Percentiles rank a stretch among this genome's conserved stretches.
Evolutionary conservation across 345 rosid species (phyloP).

Genomic region (Bruguiera sexangula): DNA sequence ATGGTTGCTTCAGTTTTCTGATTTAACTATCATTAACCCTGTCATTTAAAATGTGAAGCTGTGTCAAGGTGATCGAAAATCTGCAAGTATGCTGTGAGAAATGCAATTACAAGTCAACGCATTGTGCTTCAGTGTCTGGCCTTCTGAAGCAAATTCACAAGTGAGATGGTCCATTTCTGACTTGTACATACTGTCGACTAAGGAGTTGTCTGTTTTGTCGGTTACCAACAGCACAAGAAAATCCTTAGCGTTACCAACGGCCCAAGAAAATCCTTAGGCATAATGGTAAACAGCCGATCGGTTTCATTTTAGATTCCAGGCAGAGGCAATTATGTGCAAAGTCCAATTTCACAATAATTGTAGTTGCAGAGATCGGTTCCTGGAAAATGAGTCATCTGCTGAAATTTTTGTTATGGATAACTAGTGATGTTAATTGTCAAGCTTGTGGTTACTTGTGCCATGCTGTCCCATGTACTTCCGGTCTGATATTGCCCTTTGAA

Average conservation of each 20-base stretch:
- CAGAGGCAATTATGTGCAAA: background rate
- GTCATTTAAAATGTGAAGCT: slow-evolving; percentile 42
- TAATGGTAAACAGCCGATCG: background rate
- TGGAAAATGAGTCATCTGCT: too few relatives aligned
- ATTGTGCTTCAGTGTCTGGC: slow-evolving; percentile 78
- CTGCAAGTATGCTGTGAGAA: slow-evolving; percentile 76
- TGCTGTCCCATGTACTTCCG: too few relatives aligned
- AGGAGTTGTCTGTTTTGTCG: background rate
- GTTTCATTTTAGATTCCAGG: background rate
- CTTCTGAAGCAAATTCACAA: slow-evolving; percentile 71
- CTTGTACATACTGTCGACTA: background rate
- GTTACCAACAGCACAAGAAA: background rate
- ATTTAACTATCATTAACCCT: background rate
- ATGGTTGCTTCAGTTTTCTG: too few relatives aligned
- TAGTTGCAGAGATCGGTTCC: too few relatives aligned
- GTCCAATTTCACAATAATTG: background rate
- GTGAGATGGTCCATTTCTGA: slow-evolving; percentile 14
- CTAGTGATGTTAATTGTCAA: too few relatives aligned
- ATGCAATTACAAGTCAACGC: slow-evolving; percentile 81
- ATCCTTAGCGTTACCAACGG: too few relatives aligned
- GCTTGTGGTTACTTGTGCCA: too few relatives aligned
- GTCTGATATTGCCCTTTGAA: too few relatives aligned
- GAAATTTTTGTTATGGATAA: too few relatives aligned
- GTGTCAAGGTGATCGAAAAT: slow-evolving; percentile 58
- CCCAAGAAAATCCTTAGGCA: background rate